Base-by-base conservation (phyloP, 331 rosid genomes). In the Rosa hybrid region DNA sequence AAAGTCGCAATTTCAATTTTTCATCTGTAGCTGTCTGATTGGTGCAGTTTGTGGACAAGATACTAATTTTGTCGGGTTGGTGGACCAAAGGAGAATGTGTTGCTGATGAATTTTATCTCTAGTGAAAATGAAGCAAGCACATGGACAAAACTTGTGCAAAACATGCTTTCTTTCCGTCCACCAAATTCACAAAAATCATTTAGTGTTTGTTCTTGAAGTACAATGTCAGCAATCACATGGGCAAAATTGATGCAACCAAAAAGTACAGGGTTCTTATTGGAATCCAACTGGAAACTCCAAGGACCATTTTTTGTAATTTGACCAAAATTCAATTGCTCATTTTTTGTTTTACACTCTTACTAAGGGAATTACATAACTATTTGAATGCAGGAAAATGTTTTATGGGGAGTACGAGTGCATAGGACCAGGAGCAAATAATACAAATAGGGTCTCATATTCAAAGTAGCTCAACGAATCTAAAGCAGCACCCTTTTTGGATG, bases 351-450 rank as follows among this genome's bases (percentile, higher is more conserved):
- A 56, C 23, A 54, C 62, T 54, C 49, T 10, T 39, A 20, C 4
- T 72, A 48, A 30, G 34, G 34, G 34, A 30, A n/a, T 13, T 48
- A 16, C 6, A 10, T 2, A 67, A 54, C 23, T n/a, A 18, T 68
- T 12, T 70, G 64, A 7, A 78, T 11, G 50, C 74, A 88, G 89
- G 83, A 78, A 80, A 14, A 76, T 88, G 56, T 81, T 83, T 17
- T 86, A 83, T 75, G 85, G 88, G 51, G 89, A 88, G 73, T 86
- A 88, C 50, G 74, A 77, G 42, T 88, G 91, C 79, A 56, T 45
- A 10, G 89, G 91, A 74, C 75, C 72, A 1, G 86, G 91, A 39
- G 76, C 89, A 30, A 83, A 83, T 74, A 74, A 76, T 76, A 86
- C 83, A 0, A 54, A 53, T 25, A 84, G 88, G 68, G 81, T 54